A percentile compares a stretch with the other conserved stretches of the same genome.
Conservation (phyloP, 2,329 filamentous ascomycete genomes). For the Shiraia sp. region DNA sequence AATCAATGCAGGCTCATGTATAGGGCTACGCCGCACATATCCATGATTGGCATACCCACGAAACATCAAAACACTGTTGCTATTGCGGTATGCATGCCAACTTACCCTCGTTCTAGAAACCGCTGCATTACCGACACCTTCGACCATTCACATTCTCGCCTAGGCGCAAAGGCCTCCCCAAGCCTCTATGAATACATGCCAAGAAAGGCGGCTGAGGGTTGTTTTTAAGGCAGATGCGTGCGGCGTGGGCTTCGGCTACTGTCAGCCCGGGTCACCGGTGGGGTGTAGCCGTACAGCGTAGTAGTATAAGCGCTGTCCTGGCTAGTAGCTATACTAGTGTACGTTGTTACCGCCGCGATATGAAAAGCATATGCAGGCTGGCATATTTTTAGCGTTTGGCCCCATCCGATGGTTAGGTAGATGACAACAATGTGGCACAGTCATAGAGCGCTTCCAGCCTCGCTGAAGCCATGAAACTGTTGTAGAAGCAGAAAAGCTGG, state of each 20-base stretch:
- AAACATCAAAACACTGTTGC: slow-evolving; percentile 28
- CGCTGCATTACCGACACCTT: slow-evolving; percentile 19
- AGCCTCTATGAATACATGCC: slow-evolving; percentile 24
- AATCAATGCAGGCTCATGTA: slow-evolving; percentile 17
- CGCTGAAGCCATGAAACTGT: slow-evolving; percentile 16
- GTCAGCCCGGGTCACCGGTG: slow-evolving; percentile 22
- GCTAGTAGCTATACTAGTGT: slow-evolving; percentile 22
- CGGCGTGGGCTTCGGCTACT: slow-evolving; percentile 25
- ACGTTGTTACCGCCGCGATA: slow-evolving; percentile 25
- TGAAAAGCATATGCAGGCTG: slow-evolving; percentile 24
- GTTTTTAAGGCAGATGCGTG: slow-evolving; percentile 20
- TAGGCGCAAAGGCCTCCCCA: slow-evolving; percentile 26
- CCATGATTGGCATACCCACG: slow-evolving; percentile 18
- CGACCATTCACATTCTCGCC: slow-evolving; percentile 28
- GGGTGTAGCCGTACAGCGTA: slow-evolving; percentile 28
- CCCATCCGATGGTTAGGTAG: slow-evolving; percentile 25
- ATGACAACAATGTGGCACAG: slow-evolving; percentile 30
- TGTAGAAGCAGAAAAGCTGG: slow-evolving; percentile 3
- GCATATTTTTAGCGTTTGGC: slow-evolving; percentile 31
- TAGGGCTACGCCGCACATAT: slow-evolving; percentile 10
- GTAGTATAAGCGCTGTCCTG: slow-evolving; percentile 33
- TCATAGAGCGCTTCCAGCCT: slow-evolving; percentile 27
- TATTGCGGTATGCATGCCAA: slow-evolving; percentile 28
- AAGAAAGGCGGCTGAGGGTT: slow-evolving; percentile 34
- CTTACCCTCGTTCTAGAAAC: slow-evolving; percentile 26